A percentile compares a stretch with the other conserved stretches of the same genome.
Conservation (phyloP, 768 basidiomycete species). For the Hericium erinaceus region DNA sequence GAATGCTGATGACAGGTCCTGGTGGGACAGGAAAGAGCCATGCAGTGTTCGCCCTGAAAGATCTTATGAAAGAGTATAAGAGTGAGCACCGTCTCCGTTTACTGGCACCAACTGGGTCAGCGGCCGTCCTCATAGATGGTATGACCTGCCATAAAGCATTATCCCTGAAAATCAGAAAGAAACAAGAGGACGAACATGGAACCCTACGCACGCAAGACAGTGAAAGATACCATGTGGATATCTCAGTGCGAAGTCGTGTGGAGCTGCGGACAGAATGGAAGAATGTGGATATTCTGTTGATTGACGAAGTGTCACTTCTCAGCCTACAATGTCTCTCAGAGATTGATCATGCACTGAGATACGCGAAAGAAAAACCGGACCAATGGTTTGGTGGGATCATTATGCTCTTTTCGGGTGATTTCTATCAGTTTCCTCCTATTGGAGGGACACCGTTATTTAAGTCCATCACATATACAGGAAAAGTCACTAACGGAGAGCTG, state of each 20-base stretch:
- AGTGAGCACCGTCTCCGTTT: constrained; percentile 15
- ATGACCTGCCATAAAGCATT: constrained; percentile 21
- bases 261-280: constrained; percentile 18
- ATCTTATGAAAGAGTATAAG: constrained; percentile 10
- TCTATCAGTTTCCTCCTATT: constrained; percentile 26
- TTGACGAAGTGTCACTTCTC: constrained; percentile 25
- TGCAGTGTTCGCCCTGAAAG: constrained; percentile 18
- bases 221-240: constrained; percentile 4
- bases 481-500: neutral
- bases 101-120: constrained; percentile 24
- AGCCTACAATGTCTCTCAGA: constrained; percentile 13
- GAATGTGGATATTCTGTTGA: constrained; percentile 17
- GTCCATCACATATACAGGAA: constrained; percentile 10
- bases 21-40: constrained; percentile 28
- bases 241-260: constrained; percentile 10
- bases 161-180: constrained; percentile 8
- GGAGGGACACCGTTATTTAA: constrained; percentile 19
- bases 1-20: constrained; percentile 20
- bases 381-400: constrained; percentile 23
- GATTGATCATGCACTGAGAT: constrained; percentile 21
- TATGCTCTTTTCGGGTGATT: constrained; percentile 26
- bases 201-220: no score
- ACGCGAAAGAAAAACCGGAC: constrained; percentile 12
- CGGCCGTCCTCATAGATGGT: constrained; percentile 22
- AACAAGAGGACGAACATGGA: constrained; percentile 9